Conservation (phyloP, 2,329 filamentous ascomycete species). For the Colletotrichum lupini region DNA sequence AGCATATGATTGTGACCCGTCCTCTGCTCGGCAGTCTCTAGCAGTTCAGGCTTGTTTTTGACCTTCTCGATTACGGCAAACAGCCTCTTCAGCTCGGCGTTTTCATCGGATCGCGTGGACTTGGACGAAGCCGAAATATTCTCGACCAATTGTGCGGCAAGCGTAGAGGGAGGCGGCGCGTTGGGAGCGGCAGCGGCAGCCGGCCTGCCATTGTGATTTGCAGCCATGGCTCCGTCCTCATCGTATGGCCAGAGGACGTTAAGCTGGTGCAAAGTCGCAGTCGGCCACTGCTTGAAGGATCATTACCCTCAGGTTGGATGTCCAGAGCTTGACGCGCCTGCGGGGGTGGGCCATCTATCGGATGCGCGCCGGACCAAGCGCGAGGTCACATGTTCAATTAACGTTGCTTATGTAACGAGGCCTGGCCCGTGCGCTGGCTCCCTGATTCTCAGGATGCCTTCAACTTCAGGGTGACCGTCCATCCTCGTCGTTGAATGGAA, state of each 20-base stretch:
- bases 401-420: background rate
- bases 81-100: constrained; percentile 80
- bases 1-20: constrained; percentile 85
- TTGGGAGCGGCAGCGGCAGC: constrained; percentile 36
- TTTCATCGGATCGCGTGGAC: constrained; percentile 72
- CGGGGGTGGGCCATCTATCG: constrained; percentile 4
- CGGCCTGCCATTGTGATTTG: constrained; percentile 27
- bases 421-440: background rate
- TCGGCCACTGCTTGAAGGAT: background rate
- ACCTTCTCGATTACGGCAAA: constrained; percentile 66
- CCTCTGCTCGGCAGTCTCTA: constrained; percentile 74
- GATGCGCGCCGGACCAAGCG: constrained; percentile 13
- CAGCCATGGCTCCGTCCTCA: constrained; percentile 27
- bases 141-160: constrained; percentile 88
- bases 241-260: constrained; percentile 1
- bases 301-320: background rate
- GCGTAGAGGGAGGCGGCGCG: constrained; percentile 79
- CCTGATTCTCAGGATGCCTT: background rate
- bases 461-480: constrained; percentile 4
- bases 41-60: constrained; percentile 60
- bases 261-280: background rate
- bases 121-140: constrained; percentile 76
- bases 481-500: background rate
- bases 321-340: constrained; percentile 8
- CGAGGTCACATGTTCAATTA: constrained; percentile 28